Evolutionary conservation across 305 asterid genomes (phyloP), one percentile per base, ranked within the genome.

Genomic region (Caryopteris hybrid): DNA sequence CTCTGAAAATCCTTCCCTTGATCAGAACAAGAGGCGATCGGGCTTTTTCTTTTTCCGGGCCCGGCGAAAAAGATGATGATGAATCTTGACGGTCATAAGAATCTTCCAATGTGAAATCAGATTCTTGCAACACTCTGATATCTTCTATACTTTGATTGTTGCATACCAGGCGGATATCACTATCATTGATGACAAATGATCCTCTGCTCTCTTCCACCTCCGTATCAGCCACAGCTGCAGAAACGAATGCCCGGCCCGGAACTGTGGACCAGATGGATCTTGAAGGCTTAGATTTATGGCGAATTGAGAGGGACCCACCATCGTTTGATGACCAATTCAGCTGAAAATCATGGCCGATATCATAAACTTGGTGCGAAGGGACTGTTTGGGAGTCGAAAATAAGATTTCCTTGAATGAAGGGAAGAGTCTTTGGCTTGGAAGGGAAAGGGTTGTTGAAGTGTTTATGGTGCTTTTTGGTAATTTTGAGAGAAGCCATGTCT

Each of bases 151-250:
- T 86, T 71, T 92, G 98, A 68, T 92, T 95, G 73, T 78, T 75
- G 80, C 95, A 89, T 7, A 84, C 42, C 34, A 75, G 66, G 69
- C 81, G 93, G 68, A 86, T 78, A 34, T 77, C 43, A 36, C 54
- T 82, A 70, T 92, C 97, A 41, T 82, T 86, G 70, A 92, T 77
- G 61, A 81, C 74, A 68, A 92, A 90, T 22, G 98, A 92, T 39
- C 98, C 98, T 27, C 98, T 85, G 83, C 98, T 88, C 73, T 92
- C 98, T 60, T 86, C 88, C 38, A 92, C 88, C 75, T 89, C 95
- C 12, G 97, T 87, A 68, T 86, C 96, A 16, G 82, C 95, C 50
- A 77, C 82, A 8, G 95, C 95, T 4, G 96, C 92, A 16, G 97
- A 88, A 8, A 92, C 73, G 73, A 92, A 92, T 60, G 97, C 87